phyloP scores from a whole-genome alignment of 2,329 filamentous ascomycete genomes.

The Tolypocladium ovalisporum region DNA sequence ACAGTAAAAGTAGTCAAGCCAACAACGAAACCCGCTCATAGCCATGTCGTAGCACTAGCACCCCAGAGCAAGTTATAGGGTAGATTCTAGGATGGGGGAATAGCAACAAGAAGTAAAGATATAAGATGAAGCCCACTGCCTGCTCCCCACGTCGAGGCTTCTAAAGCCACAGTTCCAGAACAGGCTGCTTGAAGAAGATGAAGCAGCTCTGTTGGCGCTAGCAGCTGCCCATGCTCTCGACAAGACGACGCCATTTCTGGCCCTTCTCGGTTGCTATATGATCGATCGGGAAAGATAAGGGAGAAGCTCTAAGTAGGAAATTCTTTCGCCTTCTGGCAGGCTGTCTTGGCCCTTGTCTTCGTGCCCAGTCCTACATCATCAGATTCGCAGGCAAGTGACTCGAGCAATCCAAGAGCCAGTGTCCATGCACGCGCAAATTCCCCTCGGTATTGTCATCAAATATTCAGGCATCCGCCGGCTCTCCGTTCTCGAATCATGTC shows the following conservation, averaged over 20 bases:
- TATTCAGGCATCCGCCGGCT: constrained; percentile 10
- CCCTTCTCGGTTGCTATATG: neutral
- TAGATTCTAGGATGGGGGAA: neutral
- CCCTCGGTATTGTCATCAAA: neutral
- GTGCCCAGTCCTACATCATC: no score
- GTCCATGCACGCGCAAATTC: neutral
- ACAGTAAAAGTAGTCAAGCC: neutral
- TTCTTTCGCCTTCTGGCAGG: neutral
- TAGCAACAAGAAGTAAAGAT: neutral
- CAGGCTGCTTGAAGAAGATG: neutral
- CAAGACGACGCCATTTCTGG: neutral
- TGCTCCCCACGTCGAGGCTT: neutral
- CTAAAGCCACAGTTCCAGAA: neutral
- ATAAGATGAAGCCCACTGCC: neutral
- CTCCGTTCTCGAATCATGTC: constrained; percentile 38
- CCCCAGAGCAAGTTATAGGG: neutral
- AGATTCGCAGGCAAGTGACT: no score
- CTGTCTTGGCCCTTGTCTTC: neutral
- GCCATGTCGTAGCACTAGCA: neutral
- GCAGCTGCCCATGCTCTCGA: neutral
- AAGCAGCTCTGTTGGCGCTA: neutral
- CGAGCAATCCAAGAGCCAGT: neutral
- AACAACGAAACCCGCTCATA: neutral
- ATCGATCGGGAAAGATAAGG: neutral
- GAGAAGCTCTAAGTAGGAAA: neutral